These are phyloP conservation scores for Yamadazyma paraphyllophila DNA, from an alignment of 805 yeast species.

Conservation along the genomic window DNA sequence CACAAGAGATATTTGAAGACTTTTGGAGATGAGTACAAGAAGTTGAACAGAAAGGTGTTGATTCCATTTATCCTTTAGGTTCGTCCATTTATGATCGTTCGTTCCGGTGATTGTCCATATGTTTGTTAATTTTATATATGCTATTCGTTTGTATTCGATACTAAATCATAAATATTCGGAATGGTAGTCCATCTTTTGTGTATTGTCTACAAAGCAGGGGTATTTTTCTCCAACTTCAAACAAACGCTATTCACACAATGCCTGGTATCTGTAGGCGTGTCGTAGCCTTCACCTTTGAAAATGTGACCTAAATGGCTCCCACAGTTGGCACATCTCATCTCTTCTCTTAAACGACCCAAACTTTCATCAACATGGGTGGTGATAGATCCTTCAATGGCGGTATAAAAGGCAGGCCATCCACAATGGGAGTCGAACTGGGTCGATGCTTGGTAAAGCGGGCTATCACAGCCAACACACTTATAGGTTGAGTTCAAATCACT, in stretches of 20 bases:
- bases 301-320: constrained; percentile 97
- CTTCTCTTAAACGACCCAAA: constrained; percentile 80
- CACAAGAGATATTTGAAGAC: constrained; percentile 65
- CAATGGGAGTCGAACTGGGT: constrained; percentile 89
- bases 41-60: constrained; percentile 65
- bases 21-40: constrained; percentile 78
- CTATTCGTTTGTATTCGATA: background rate
- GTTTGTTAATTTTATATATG: background rate
- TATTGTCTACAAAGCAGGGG: background rate
- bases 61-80: constrained; percentile 67
- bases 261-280: constrained; percentile 84
- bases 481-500: constrained; percentile 61
- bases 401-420: constrained; percentile 98
- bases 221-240: constrained; percentile 51
- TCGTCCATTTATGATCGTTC: background rate
- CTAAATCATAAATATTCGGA: too few relatives aligned
- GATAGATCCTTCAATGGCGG: constrained; percentile 81
- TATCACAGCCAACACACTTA: constrained; percentile 80
- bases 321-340: constrained; percentile 83
- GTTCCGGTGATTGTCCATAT: too few relatives aligned
- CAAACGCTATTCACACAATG: constrained; percentile 92
- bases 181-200: too few relatives aligned
- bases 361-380: constrained; percentile 56
- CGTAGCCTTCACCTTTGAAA: constrained; percentile 89
- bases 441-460: constrained; percentile 73